phyloP scores from a whole-genome alignment of 306 rosid species.

The Biancaea sappan region DNA sequence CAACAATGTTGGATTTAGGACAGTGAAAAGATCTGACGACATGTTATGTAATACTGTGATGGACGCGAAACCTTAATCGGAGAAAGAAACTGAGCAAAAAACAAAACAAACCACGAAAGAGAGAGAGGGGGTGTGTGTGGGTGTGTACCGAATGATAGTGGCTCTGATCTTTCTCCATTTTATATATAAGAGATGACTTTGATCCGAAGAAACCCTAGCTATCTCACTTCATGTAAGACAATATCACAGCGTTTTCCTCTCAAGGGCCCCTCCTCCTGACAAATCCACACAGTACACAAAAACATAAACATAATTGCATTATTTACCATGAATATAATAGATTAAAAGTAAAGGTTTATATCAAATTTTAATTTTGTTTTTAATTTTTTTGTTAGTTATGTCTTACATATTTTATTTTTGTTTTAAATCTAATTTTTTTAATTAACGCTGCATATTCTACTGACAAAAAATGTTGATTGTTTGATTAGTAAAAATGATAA shows the following conservation, averaged over 20 bases:
- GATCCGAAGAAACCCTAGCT: slow-evolving; percentile 42
- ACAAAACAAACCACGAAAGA: not conserved
- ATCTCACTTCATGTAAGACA: slow-evolving; percentile 39
- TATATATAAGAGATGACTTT: slow-evolving; percentile 40
- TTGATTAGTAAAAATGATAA: too few relatives aligned
- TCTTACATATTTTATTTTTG: too few relatives aligned
- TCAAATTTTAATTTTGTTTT: too few relatives aligned
- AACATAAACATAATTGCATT: too few relatives aligned
- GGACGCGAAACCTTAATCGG: too few relatives aligned
- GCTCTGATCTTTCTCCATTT: slow-evolving; percentile 74
- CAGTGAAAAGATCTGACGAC: slow-evolving; percentile 43
- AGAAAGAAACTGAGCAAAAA: too few relatives aligned
- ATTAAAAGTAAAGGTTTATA: not conserved
- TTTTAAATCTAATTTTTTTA: too few relatives aligned
- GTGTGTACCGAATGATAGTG: slow-evolving; percentile 59
- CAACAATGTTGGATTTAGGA: slow-evolving; percentile 42
- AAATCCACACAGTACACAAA: not conserved
- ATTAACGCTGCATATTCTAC: too few relatives aligned
- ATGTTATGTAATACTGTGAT: not conserved
- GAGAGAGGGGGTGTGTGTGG: not conserved
- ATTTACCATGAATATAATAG: too few relatives aligned
- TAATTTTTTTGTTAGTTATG: too few relatives aligned
- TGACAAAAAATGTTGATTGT: too few relatives aligned
- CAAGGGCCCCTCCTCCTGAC: slow-evolving; percentile 51
- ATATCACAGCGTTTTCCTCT: slow-evolving; percentile 35